Base-by-base conservation (phyloP, 73 alveolate genomes). In the Symbiodinium natans region DNA sequence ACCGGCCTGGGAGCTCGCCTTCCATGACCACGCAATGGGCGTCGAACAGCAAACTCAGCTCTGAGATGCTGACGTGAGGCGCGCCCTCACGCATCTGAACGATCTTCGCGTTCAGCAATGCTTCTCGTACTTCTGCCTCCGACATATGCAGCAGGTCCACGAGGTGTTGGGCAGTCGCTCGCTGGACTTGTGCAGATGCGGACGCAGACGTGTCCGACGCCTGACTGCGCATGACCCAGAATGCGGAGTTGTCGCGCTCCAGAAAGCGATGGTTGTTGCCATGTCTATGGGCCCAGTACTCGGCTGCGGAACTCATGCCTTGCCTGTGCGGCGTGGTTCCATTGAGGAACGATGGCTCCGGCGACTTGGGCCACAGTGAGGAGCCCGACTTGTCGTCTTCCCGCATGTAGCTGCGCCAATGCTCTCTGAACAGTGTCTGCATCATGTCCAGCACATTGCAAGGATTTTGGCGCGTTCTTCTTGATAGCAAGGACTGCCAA, bases 171-270 rank as follows among this genome's bases (percentile, higher is more conserved):
- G 96, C 88, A 25, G 42, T 21, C 21, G 86, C 34, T 2, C 41
- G 29, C 11, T 38, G 31, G 33, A 89, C 77, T 6, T 13, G 29
- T 21, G 86, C 86, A 2, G 4, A 0, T 0, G 96, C 96, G 0
- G 96, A 19, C 41, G 43, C 23, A 1, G 1, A 48, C 11, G 36
- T 27, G 9, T 89, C 96, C 46, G 86, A n/a, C 36, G 71, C 77
- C 46, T 41, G 87, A 38, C 87, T 39, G 25, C 88, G 88, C 46
- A 89, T 27, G n/a, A 89, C 88, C 86, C 87, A 89, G 52, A 89
- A 68, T 1, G 73, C 21, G 19, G 38, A 33, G 39, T 29, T 13
- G 15, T 63, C 36, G 34, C 8, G 6, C 38, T 89, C 86, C 5
- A 63, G 29, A n/a, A n/a, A n/a, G 29, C 71, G 83, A 27, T 34